A percentile compares a stretch with the other conserved stretches of the same genome.
Conservation (phyloP, 768 basidiomycete genomes). For the Hypholoma fasciculare region DNA sequence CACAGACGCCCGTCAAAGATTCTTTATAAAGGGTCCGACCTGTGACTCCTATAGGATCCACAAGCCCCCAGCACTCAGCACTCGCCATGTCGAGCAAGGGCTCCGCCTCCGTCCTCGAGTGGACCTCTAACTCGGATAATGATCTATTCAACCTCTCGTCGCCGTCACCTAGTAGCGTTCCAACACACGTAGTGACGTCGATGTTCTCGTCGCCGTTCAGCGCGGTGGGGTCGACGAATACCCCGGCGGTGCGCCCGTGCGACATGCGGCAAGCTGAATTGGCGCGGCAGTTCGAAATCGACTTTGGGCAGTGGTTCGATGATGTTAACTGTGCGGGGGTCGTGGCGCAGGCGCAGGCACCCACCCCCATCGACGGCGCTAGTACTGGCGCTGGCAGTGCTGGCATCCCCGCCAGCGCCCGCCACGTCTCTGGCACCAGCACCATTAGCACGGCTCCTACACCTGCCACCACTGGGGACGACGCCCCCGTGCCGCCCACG, state of each 20-base stretch:
- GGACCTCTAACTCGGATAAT: conserved; percentile 22
- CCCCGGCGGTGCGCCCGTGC: neutral
- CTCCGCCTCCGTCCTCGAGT: conserved; percentile 22
- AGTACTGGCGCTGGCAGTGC: too few relatives aligned
- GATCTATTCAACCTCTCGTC: conserved; percentile 15
- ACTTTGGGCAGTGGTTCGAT: too few relatives aligned
- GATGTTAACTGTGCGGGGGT: too few relatives aligned
- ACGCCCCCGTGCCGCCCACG: neutral
- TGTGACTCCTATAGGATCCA: too few relatives aligned
- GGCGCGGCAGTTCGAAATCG: neutral
- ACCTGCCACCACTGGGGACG: neutral
- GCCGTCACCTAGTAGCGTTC: neutral
- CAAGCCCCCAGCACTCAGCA: too few relatives aligned
- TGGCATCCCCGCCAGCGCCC: neutral
- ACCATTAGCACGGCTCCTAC: neutral
- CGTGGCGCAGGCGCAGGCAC: too few relatives aligned
- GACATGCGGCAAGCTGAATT: neutral
- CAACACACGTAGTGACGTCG: neutral
- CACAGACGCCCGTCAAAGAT: too few relatives aligned
- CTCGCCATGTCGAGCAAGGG: conserved; percentile 19
- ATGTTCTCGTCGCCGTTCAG: neutral
- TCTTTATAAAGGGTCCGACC: too few relatives aligned
- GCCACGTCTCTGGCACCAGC: conserved; percentile 3
- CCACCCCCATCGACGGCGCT: too few relatives aligned
- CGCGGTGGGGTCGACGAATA: neutral